These are phyloP conservation scores for Xylaria sp. DNA, from an alignment of 2,329 filamentous ascomycete genomes.

Conservation along the genomic window DNA sequence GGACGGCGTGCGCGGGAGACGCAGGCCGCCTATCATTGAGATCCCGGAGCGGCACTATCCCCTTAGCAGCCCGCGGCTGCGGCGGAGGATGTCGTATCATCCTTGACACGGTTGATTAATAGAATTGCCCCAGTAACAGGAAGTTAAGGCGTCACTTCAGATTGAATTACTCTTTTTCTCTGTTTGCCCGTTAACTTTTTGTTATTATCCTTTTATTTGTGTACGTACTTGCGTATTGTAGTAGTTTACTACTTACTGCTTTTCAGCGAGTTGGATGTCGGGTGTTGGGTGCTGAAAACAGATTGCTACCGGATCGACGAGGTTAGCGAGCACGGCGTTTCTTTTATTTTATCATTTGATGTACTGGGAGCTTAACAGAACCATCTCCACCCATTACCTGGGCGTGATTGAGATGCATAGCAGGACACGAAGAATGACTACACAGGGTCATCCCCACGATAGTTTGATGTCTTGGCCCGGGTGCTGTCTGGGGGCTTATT, in stretches of 20 bases:
- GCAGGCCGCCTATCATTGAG: conserved; percentile 15
- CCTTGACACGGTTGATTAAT: not conserved
- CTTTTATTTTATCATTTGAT: not conserved
- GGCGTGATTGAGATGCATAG: not conserved
- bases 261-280: not conserved
- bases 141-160: not conserved
- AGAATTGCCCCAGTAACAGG: not conserved
- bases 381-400: not conserved
- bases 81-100: conserved; percentile 14
- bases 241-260: not conserved
- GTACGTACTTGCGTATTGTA: not conserved
- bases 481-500: too few relatives aligned
- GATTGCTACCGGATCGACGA: not conserved
- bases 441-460: not conserved
- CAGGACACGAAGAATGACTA: not conserved
- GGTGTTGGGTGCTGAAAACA: not conserved
- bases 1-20: conserved; percentile 12
- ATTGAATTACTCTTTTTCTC: too few relatives aligned
- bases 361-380: not conserved
- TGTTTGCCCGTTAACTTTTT: not conserved
- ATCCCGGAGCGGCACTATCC: conserved; percentile 2
- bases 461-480: not conserved
- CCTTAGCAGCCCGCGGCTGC: conserved; percentile 8
- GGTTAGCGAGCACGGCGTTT: not conserved
- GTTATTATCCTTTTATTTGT: too few relatives aligned